Evolutionary conservation across 768 basidiomycete genomes (phyloP), one percentile per base, ranked within the genome.

Genomic region (Lactarius pseudohatsudake): DNA sequence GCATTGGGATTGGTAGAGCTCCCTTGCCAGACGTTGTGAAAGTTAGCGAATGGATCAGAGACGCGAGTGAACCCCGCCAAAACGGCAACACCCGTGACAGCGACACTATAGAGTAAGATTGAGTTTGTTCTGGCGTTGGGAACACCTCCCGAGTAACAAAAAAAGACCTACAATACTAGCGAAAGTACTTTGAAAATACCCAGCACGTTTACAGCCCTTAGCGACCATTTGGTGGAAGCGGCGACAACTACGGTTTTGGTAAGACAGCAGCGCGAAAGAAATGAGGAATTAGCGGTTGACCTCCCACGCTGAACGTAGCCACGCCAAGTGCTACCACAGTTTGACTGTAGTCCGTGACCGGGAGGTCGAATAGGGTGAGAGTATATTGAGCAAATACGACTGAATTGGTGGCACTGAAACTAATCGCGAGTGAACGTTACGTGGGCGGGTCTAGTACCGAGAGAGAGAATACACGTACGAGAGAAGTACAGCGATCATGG

Each of bases 401-500:
- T 30, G 71, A 69, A 53, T 72, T 75, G 3, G 69, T 69, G 20
- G 70, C 72, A 36, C 69, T 72, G 53, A 65, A 70, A 8, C 72
- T 72, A 45, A 4, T 30, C 8, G 28, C 54, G 13, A 59, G 30
- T 9, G 11, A 20, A 22, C 5, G 28, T 47, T 38, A 40, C 28
- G 32, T 16, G 5, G 4, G 18, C 0, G 32, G 45, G 45, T 16
- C 32, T 30, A 15, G 20, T 28, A 30, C n/a, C n/a, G n/a, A n/a
- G n/a, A n/a, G 34, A 36, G 50, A 56, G 30, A 40, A 38, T 28
- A 55, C 10, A 73, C 73, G 61, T 56, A 75, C 69, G 71, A 72
- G 26, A 75, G 72, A 15, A 76, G 69, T 2, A 74, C 72, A 6
- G 72, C 18, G 20, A 64, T 73, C 18, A 81, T 76, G 13, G 81